These are phyloP conservation scores for Penicillium mononematosum DNA, from an alignment of 495 filamentous ascomycete genomes.

Conservation along the genomic window DNA sequence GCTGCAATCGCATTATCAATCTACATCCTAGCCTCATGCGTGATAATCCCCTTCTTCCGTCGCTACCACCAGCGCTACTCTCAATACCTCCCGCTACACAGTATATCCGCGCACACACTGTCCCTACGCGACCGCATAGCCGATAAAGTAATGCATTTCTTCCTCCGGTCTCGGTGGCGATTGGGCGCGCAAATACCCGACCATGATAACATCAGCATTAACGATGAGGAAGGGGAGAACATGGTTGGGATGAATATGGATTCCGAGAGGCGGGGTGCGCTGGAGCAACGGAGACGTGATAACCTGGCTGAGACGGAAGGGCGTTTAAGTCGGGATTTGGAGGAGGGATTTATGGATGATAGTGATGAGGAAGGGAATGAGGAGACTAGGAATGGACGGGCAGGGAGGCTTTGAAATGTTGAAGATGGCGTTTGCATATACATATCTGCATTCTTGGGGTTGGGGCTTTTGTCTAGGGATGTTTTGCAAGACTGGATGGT, in stretches of 20 bases:
- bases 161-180: slow-evolving; percentile 59
- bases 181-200: slow-evolving; percentile 42
- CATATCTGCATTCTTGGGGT: not conserved
- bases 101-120: slow-evolving; percentile 59
- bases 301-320: slow-evolving; percentile 42
- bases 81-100: slow-evolving; percentile 66
- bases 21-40: slow-evolving; percentile 68
- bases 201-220: slow-evolving; percentile 62
- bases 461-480: not conserved
- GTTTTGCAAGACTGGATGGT: not conserved
- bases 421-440: slow-evolving; percentile 1
- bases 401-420: slow-evolving; percentile 2
- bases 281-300: slow-evolving; percentile 45
- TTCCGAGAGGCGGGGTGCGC: slow-evolving; percentile 47
- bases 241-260: slow-evolving; percentile 60
- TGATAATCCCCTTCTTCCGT: slow-evolving; percentile 72
- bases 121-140: slow-evolving; percentile 62
- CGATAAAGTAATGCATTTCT: slow-evolving; percentile 50
- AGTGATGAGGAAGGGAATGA: slow-evolving; percentile 62
- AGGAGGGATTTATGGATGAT: slow-evolving; percentile 81
- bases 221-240: slow-evolving; percentile 65
- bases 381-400: not conserved
- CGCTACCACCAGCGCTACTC: slow-evolving; percentile 71
- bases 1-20: slow-evolving; percentile 72
- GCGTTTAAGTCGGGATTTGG: slow-evolving; percentile 76